Evolutionary conservation across 1,139 yeast species (phyloP), one percentile per base, ranked within the genome.

Genomic region (Magnusiomyces fungicola): DNA sequence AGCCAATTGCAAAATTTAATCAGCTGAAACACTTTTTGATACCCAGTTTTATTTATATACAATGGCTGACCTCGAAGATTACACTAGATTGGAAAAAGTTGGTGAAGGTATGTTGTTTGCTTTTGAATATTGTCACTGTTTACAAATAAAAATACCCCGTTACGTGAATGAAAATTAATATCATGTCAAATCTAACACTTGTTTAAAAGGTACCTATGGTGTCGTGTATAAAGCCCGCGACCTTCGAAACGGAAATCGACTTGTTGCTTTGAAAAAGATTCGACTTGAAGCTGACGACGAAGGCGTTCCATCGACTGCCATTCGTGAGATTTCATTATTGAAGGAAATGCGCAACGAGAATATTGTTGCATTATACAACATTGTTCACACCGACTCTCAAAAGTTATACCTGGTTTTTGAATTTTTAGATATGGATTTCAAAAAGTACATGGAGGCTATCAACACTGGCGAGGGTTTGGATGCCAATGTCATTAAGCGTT

Each of bases 261-360:
- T 90, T 25, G 98, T 92, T 43, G 99, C 99, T 0, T 72, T 94
- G 60, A 92, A 92, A 68, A 92, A 92, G 69, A 92, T 92, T 67
- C 78, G 98, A 53, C 74, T 94, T 50, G 99, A 94, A 65, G 88
- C 95, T 43, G 98, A 94, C 68, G 97, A 90, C 68, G 98, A 92
- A 69, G 99, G 99, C 40, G 97, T 92, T 33, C 98, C 98, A 4
- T 87, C 96, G 19, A 94, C 99, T 0, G 97, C 99, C 2, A 92
- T 92, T 55, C 78, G 99, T 58, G 99, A 92, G 67, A 92, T 92
- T 58, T 90, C 97, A 1, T 75, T 94, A 45, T 74, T 92, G 59
- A 92, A 92, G 68, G 98, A 94, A 68, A 78, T 92, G 76, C 79
- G 87, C 55, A 95, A 92, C 67, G 95, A 86, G 59, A 89, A 90